Evolutionary conservation across 176 grass and related monocot genomes (phyloP), one percentile per base, ranked within the genome.

Genomic region (Themeda triandra): DNA sequence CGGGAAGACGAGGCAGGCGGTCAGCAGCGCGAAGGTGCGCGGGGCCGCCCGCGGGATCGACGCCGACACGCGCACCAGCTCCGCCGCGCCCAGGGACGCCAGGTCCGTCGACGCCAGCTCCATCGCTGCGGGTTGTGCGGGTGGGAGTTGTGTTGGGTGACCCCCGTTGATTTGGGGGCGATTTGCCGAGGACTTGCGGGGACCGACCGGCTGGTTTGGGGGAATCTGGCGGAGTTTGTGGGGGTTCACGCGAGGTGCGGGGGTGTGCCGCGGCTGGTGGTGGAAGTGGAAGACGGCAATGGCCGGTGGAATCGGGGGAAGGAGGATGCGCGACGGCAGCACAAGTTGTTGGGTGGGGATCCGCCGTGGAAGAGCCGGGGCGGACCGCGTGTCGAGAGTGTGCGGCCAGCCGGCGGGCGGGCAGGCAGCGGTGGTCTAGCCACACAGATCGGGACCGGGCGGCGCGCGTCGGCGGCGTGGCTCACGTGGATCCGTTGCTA

Each of bases 1-100:
- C 51, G 96, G 96, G 83, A 95, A 95, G 74, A 98, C 88, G 86
- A 98, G 91, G 77, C 87, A 82, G 27, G 89, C 89, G 54, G 91
- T 89, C 81, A 98, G 90, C 17, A 91, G 84, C 54, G 91, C 87
- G 88, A 98, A 98, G 86, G 93, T 89, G 23, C 91, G 93, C 6
- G 91, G 93, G 15, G 96, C 89, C 41, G 83, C 80, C 65, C 89
- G 91, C 39, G 93, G 91, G 69, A 98, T 90, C 25, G 93, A 45
- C 73, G 94, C 65, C 28, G 96, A 93, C 48, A 87, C 87, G 27
- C 96, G 91, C 0, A 94, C 77, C 17, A 98, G 80, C 63, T 95
- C 93, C 37, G 32, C 88, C 18, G 86, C 80, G 32, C 89, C 85
- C 83, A 98, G 53, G 72, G 85, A 69, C 83, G 89, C 88, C 6